phyloP scores from a whole-genome alignment of 2,329 filamentous ascomycete genomes.

The Graphilbum sp. region DNA sequence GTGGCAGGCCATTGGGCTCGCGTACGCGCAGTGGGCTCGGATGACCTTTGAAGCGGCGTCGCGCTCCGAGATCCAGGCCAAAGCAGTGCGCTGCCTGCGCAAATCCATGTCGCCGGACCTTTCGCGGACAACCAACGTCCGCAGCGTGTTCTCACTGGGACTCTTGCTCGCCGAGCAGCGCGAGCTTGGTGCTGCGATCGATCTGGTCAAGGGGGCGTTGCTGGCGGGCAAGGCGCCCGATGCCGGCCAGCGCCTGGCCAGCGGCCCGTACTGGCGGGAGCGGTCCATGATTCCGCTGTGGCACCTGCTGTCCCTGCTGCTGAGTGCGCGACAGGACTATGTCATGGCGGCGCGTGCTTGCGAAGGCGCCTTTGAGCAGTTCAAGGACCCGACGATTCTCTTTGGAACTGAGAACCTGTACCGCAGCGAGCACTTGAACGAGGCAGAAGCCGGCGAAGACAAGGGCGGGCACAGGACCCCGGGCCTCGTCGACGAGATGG shows the following conservation, averaged over 20 bases:
- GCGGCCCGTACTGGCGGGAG: conserved; percentile 43
- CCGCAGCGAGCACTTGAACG: conserved; percentile 52
- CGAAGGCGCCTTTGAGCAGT: conserved; percentile 82
- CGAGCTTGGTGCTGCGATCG: conserved; percentile 65
- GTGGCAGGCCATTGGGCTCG: conserved; percentile 74
- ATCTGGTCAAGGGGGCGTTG: conserved; percentile 63
- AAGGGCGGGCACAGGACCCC: conserved; percentile 12
- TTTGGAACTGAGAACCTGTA: conserved; percentile 48
- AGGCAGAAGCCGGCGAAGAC: conserved; percentile 24
- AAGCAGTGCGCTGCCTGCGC: conserved; percentile 61
- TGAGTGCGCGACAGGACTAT: conserved; percentile 79
- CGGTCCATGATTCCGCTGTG: conserved; percentile 61
- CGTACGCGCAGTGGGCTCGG: conserved; percentile 74
- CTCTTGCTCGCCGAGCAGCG: conserved; percentile 79
- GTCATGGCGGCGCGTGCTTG: conserved; percentile 66
- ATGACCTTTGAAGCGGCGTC: conserved; percentile 59
- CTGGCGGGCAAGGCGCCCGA: conserved; percentile 36
- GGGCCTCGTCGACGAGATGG: conserved; percentile 62
- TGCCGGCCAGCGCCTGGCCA: conserved; percentile 18
- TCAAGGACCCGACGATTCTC: conserved; percentile 52
- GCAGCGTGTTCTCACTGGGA: conserved; percentile 65
- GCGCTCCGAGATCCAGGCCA: conserved; percentile 56
- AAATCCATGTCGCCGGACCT: conserved; percentile 54
- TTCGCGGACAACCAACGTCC: conserved; percentile 50
- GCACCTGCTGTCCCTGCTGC: conserved; percentile 74